Percentiles rank a stretch among this genome's conserved stretches.
Conservation (phyloP, 2,329 filamentous ascomycete species). For the Phialophora macrospora region DNA sequence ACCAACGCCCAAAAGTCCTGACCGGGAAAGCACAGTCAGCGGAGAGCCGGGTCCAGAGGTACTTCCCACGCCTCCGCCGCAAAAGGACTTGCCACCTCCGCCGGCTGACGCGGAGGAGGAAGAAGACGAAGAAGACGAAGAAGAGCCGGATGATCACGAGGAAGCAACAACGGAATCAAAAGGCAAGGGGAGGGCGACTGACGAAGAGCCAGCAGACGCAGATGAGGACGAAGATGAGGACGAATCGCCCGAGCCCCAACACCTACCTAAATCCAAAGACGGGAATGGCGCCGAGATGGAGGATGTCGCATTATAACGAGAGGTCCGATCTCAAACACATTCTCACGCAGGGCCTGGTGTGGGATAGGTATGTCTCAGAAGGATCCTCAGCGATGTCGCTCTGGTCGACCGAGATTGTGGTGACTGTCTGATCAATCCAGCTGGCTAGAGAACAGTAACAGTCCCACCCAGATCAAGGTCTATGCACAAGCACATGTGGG, state of each 20-base stretch:
- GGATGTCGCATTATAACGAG: conserved; percentile 39
- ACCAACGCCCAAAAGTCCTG: conserved; percentile 34
- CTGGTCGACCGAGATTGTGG: neutral
- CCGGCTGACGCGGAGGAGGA: conserved; percentile 35
- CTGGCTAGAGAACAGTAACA: neutral
- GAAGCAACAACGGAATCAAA: conserved; percentile 18
- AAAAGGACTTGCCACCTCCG: conserved; percentile 35
- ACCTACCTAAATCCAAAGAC: conserved; percentile 39
- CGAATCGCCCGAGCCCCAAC: conserved; percentile 28
- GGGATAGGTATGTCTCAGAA: neutral
- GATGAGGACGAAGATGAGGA: conserved; percentile 30
- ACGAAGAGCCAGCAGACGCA: conserved; percentile 16
- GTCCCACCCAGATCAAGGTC: neutral
- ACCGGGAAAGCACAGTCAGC: conserved; percentile 34
- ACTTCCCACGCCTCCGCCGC: conserved; percentile 32
- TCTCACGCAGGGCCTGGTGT: neutral
- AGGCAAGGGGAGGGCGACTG: conserved; percentile 16
- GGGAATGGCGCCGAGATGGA: conserved; percentile 38
- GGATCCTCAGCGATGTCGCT: neutral
- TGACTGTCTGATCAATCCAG: neutral
- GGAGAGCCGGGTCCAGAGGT: conserved; percentile 40
- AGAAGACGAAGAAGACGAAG: conserved; percentile 33
- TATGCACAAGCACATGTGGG: neutral
- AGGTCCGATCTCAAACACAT: neutral
- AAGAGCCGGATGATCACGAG: conserved; percentile 24